Conservation (phyloP, 1,284 basidiomycete species). For the Fereydounia khargensis region DNA sequence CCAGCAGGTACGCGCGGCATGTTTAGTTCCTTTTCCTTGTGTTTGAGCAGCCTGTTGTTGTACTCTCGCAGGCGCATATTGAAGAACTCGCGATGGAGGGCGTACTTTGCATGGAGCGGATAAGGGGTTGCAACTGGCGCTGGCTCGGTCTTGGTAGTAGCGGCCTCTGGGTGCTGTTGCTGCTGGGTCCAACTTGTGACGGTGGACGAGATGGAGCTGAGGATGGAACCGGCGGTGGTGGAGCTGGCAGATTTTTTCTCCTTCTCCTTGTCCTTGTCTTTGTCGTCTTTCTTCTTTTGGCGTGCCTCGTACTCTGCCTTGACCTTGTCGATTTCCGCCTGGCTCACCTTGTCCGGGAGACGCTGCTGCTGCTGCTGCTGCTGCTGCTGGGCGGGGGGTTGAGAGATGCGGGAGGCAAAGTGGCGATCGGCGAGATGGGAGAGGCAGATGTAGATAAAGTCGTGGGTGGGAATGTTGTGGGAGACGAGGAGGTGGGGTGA, state of each 20-base stretch:
- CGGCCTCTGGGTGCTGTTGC: too few relatives aligned
- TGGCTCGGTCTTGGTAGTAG: slow-evolving; percentile 1
- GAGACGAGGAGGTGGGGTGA: slow-evolving; percentile 43
- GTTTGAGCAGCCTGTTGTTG: slow-evolving; percentile 28
- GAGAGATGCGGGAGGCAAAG: slow-evolving; percentile 31
- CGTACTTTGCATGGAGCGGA: slow-evolving; percentile 31
- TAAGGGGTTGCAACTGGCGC: slow-evolving; percentile 8
- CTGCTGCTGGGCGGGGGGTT: slow-evolving; percentile 2
- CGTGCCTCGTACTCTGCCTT: slow-evolving; percentile 34
- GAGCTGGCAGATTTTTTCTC: slow-evolving; percentile 14
- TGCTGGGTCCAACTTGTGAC: slow-evolving; percentile 4
- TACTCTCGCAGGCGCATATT: slow-evolving; percentile 27
- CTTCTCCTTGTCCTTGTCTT: slow-evolving; percentile 1
- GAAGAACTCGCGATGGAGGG: slow-evolving; percentile 44
- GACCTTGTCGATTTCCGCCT: slow-evolving; percentile 40
- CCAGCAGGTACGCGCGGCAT: slow-evolving; percentile 34
- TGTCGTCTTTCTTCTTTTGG: slow-evolving; percentile 5
- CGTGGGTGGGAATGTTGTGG: slow-evolving; percentile 24
- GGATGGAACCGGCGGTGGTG: slow-evolving; percentile 17
- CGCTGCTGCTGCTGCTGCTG: neutral
- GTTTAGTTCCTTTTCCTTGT: slow-evolving; percentile 29
- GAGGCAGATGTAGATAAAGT: slow-evolving; percentile 47
- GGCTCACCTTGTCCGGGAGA: slow-evolving; percentile 26
- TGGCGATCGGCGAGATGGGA: slow-evolving; percentile 39
- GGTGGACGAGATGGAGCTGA: slow-evolving; percentile 24